Conservation (phyloP, 768 basidiomycete genomes). For the Roridomyces roridus region DNA sequence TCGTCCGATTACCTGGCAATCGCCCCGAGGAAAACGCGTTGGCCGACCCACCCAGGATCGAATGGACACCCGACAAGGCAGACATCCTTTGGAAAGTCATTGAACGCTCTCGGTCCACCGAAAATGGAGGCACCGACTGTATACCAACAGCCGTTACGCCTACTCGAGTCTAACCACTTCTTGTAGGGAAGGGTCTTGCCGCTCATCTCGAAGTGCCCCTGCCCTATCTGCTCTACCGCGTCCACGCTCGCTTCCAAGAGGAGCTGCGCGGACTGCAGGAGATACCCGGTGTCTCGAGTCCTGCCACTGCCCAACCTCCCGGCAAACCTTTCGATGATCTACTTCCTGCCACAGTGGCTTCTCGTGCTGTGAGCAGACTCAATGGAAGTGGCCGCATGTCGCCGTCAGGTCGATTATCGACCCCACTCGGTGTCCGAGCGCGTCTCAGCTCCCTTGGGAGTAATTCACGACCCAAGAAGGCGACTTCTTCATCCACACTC, state of each 20-base stretch:
- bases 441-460: constrained; percentile 72
- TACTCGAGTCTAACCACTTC: constrained; percentile 1
- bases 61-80: constrained; percentile 87
- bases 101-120: constrained; percentile 73
- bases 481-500: constrained; percentile 72
- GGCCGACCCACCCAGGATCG: constrained; percentile 79
- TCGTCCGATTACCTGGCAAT: constrained; percentile 81
- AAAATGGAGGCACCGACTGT: constrained; percentile 83
- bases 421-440: constrained; percentile 71
- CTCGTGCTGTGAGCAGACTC: constrained; percentile 37
- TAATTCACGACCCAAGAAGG: constrained; percentile 60
- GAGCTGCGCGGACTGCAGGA: constrained; percentile 82
- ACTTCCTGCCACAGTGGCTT: constrained; percentile 29
- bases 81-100: constrained; percentile 89
- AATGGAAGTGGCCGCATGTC: constrained; percentile 42
- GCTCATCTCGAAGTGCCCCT: constrained; percentile 81
- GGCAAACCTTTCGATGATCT: constrained; percentile 35
- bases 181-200: constrained; percentile 82
- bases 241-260: constrained; percentile 84
- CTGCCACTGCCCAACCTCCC: constrained; percentile 45
- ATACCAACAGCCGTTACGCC: constrained; percentile 4
- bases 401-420: constrained; percentile 50
- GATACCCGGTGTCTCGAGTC: constrained; percentile 66
- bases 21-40: constrained; percentile 75
- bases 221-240: constrained; percentile 85